Percentiles rank a stretch among this genome's conserved stretches.
Evolutionary conservation across 2,329 filamentous ascomycete genomes (phyloP).

Genomic region (Pseudogymnoascus sp.): DNA sequence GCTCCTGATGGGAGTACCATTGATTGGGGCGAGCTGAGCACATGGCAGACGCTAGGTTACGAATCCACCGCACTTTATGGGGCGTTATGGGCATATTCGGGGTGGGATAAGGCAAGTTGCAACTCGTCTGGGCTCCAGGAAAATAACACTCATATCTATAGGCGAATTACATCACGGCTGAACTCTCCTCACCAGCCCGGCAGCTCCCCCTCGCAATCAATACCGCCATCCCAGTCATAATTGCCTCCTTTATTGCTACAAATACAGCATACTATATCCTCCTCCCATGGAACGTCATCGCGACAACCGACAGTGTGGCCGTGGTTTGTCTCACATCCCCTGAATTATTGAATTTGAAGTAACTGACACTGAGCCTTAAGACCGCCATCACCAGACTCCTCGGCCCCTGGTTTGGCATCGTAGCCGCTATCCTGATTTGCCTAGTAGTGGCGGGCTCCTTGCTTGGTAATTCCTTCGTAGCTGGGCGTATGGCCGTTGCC

Average conservation of each 20-base stretch:
- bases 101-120: conserved; percentile 55
- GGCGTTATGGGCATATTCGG: conserved; percentile 57
- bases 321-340: conserved; percentile 39
- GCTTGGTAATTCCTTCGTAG: conserved; percentile 55
- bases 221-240: conserved; percentile 51
- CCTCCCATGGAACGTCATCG: conserved; percentile 51
- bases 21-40: conserved; percentile 41
- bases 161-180: conserved; percentile 49
- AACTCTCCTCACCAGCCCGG: conserved; percentile 42
- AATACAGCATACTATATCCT: conserved; percentile 58
- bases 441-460: conserved; percentile 55
- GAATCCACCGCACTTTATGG: conserved; percentile 55
- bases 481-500: conserved; percentile 53
- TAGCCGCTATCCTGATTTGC: conserved; percentile 50
- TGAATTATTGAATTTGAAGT: neutral
- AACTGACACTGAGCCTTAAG: conserved; percentile 25
- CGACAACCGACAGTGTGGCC: conserved; percentile 53
- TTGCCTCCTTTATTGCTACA: conserved; percentile 51
- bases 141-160: conserved; percentile 20
- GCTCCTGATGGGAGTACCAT: conserved; percentile 43
- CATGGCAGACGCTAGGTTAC: conserved; percentile 54
- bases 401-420: conserved; percentile 45
- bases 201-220: conserved; percentile 57
- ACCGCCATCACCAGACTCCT: conserved; percentile 50
- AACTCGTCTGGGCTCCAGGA: neutral